A percentile compares a stretch with the other conserved stretches of the same genome.
phyloP scores from a whole-genome alignment of 2,329 filamentous ascomycete species.

The Colletotrichum lupini region DNA sequence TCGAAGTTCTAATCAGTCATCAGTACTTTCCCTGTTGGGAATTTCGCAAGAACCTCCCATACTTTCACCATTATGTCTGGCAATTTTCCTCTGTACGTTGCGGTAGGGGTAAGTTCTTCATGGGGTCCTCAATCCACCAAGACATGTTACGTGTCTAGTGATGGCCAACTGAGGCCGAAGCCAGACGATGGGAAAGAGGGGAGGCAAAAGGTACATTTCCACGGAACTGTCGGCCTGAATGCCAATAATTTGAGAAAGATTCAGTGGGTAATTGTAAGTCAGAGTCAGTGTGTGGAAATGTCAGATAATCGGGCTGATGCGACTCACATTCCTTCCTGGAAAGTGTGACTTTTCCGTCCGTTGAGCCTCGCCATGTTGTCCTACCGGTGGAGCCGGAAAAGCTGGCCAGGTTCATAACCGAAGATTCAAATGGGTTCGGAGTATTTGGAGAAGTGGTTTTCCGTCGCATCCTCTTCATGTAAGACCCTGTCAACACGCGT shows the following conservation, averaged over 20 bases:
- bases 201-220: slow-evolving; percentile 2
- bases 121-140: background rate
- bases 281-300: background rate
- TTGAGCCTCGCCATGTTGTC: background rate
- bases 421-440: background rate
- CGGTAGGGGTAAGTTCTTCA: background rate
- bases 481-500: background rate
- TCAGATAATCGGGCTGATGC: background rate
- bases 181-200: background rate
- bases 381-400: background rate
- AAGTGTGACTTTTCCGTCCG: slow-evolving; percentile 20
- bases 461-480: slow-evolving; percentile 11
- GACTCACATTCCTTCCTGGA: background rate
- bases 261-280: slow-evolving; percentile 23
- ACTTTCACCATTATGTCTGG: slow-evolving; percentile 7
- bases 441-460: slow-evolving; percentile 7
- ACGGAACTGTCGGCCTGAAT: slow-evolving; percentile 20
- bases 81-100: background rate
- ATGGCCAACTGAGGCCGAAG: background rate
- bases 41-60: background rate
- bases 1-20: background rate
- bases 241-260: background rate
- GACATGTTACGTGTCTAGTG: slow-evolving; percentile 5
- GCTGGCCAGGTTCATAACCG: background rate
- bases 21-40: background rate